Percentiles rank a stretch among this genome's conserved stretches.
phyloP scores from a whole-genome alignment of 176 grass and related monocot genomes.

The Oryza coarctata region DNA sequence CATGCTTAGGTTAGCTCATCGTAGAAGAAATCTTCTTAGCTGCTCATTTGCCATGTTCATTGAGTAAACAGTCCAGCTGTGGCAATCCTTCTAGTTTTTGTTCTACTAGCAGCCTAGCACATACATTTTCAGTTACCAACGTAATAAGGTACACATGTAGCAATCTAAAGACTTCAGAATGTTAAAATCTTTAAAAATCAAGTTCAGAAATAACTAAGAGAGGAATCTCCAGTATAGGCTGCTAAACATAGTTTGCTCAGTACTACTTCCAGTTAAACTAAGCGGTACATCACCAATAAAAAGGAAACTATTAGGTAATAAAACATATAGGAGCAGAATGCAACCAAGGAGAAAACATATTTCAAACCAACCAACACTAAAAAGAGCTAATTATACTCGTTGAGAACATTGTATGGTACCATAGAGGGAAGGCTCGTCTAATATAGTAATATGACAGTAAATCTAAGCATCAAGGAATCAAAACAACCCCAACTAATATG shows the following conservation, averaged over 20 bases:
- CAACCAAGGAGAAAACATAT: neutral
- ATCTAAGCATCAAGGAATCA: neutral
- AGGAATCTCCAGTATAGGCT: no score
- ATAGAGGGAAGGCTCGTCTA: neutral
- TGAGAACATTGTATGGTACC: neutral
- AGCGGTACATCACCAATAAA: no score
- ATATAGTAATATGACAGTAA: neutral
- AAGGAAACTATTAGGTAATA: no score
- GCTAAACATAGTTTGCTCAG: no score
- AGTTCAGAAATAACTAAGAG: no score
- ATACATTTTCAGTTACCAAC: neutral
- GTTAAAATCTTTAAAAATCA: no score
- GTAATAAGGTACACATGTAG: no score
- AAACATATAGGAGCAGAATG: neutral
- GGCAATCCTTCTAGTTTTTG: neutral
- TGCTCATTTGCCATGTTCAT: neutral
- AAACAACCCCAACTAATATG: neutral
- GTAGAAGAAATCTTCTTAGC: neutral
- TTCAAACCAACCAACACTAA: neutral
- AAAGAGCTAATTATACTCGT: neutral
- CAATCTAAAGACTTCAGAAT: no score
- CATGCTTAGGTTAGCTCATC: neutral
- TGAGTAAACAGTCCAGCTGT: neutral
- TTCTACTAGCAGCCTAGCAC: neutral
- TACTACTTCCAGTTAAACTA: no score